Percentiles rank a stretch among this genome's conserved stretches.
Evolutionary conservation across 768 basidiomycete genomes (phyloP).

Genomic region (Obba rivulosa): DNA sequence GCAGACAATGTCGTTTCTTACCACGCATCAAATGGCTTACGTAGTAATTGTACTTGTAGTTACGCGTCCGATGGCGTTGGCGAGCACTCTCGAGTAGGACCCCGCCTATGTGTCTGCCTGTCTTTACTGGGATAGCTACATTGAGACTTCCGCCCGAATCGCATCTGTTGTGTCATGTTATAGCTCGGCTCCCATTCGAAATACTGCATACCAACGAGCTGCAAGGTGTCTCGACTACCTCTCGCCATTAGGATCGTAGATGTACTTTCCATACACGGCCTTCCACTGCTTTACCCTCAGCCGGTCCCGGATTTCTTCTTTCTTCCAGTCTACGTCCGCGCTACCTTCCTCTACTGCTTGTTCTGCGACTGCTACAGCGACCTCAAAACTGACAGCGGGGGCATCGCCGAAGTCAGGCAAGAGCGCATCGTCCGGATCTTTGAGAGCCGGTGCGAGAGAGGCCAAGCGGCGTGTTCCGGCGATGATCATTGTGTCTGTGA

Average conservation of each 20-base stretch:
- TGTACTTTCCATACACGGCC: constrained; percentile 59
- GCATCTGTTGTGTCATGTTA: too few relatives aligned
- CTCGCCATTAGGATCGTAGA: constrained; percentile 53
- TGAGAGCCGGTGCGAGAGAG: constrained; percentile 65
- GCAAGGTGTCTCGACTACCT: too few relatives aligned
- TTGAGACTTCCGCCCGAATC: too few relatives aligned
- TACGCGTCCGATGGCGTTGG: too few relatives aligned
- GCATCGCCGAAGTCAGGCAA: constrained; percentile 76
- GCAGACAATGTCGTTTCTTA: too few relatives aligned
- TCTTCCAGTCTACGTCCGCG: constrained; percentile 41
- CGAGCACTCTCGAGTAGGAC: too few relatives aligned
- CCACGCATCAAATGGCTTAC: too few relatives aligned
- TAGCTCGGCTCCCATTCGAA: too few relatives aligned
- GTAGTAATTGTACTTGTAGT: too few relatives aligned
- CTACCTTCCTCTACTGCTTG: constrained; percentile 71
- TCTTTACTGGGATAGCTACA: too few relatives aligned
- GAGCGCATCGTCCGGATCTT: constrained; percentile 66
- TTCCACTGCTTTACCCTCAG: constrained; percentile 54
- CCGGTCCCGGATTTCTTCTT: constrained; percentile 47
- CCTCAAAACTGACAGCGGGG: constrained; percentile 67
- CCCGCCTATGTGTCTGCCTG: too few relatives aligned
- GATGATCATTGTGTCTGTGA: constrained; percentile 85
- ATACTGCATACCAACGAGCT: too few relatives aligned
- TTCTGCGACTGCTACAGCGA: constrained; percentile 78
- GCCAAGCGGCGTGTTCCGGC: constrained; percentile 76